Conservation (phyloP, 306 rosid genomes). For the Crotalaria pallida region DNA sequence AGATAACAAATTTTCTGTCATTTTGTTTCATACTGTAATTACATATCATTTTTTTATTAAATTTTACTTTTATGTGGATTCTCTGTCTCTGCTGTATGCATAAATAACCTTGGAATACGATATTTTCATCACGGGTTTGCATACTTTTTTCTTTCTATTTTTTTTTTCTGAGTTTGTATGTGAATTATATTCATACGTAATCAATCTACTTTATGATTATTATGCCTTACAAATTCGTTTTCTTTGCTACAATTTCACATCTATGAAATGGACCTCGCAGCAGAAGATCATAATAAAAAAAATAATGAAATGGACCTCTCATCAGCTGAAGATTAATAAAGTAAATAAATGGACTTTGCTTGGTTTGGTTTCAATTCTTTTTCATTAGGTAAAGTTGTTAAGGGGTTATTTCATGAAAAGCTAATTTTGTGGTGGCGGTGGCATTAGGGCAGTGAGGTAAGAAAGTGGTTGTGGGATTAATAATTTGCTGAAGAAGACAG, state of each 20-base stretch:
- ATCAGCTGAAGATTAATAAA: neutral
- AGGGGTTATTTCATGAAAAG: slow-evolving; percentile 24
- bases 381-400: neutral
- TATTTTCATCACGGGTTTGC: slow-evolving; percentile 31
- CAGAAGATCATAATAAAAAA: neutral
- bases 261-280: slow-evolving; percentile 10
- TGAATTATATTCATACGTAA: slow-evolving; percentile 35
- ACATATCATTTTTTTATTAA: slow-evolving; percentile 39
- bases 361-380: slow-evolving; percentile 5
- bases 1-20: slow-evolving; percentile 43
- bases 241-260: neutral
- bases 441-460: neutral
- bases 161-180: slow-evolving; percentile 13
- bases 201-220: slow-evolving; percentile 21
- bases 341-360: neutral
- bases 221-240: neutral
- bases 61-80: slow-evolving; percentile 38
- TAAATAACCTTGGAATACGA: slow-evolving; percentile 39
- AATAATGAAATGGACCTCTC: slow-evolving; percentile 13
- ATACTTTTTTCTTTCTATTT: neutral
- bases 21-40: slow-evolving; percentile 73
- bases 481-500: slow-evolving; percentile 26
- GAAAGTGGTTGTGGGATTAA: slow-evolving; percentile 21
- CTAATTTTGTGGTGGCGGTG: slow-evolving; percentile 1
- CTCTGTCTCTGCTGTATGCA: slow-evolving; percentile 55